Base-by-base conservation (phyloP, 2,329 filamentous ascomycete species). In the Sphaerulina vaccinii region DNA sequence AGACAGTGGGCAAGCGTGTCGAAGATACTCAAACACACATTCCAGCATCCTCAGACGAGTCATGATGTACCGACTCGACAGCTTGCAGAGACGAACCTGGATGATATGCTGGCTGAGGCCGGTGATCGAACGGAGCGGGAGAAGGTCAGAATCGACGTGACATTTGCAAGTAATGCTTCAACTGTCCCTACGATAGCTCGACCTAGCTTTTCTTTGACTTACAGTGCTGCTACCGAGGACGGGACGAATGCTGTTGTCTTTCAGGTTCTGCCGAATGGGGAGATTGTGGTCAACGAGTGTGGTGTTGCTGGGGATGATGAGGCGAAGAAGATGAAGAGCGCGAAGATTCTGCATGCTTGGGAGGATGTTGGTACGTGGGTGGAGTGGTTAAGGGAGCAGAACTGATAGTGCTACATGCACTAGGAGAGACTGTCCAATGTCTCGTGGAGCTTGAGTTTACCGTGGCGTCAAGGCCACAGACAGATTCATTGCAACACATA, bases 1-100 rank as follows among this genome's bases (percentile, higher is more conserved):
- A 78, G 89, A 11, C 88, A 93, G 66, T 93, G 89, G 64, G 85
- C 86, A 0, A 83, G 87, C 58, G 73, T 89, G 3, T 82, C 82
- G 1, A 81, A 76, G 0, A 69, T 93, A 2, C 75, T 92, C 3
- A 73, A 65, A 79, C 54, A 60, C 15, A 49, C 53, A 11, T 51
- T 63, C n/a, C 15, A 29, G 13, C 13, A 11, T 1, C 8, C 43
- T 5, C n/a, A n/a, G n/a, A 21, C n/a, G 16, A 11, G 11, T 18
- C 21, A 16, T 22, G 18, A 9, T 2, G 1, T 16, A 4, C 9
- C 24, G 5, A 8, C 42, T 13, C 19, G 22, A 11, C 11, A 21
- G 9, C 33, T 37, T 23, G 22, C 18, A n/a, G n/a, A n/a, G n/a
- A 23, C 16, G 15, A 22, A 35, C 15, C 23, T 16, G 9, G 8